A percentile compares a stretch with the other conserved stretches of the same genome.
phyloP scores from a whole-genome alignment of 2,329 filamentous ascomycete species.

The Microsporum audouinii region DNA sequence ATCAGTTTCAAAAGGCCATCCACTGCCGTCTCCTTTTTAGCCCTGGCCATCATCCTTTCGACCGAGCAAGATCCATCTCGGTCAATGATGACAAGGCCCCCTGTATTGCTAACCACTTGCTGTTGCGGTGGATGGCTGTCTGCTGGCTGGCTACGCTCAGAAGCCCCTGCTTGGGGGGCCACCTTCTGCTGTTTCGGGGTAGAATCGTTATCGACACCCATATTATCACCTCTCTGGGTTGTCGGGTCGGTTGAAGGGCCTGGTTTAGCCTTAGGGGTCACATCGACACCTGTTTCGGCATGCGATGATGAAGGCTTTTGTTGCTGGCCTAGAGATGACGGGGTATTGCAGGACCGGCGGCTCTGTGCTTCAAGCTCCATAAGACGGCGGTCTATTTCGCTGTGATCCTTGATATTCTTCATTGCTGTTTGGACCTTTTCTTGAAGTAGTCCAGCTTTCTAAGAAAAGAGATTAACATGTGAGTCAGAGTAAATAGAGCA shows the following conservation, averaged over 20 bases:
- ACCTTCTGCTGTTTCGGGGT: background rate
- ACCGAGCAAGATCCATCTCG: constrained; percentile 11
- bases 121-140: background rate
- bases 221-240: background rate
- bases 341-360: constrained; percentile 21
- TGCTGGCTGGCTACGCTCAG: background rate
- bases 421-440: constrained; percentile 31
- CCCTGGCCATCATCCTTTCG: constrained; percentile 17
- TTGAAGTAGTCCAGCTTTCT: constrained; percentile 33
- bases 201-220: background rate
- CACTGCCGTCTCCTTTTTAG: constrained; percentile 27
- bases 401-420: constrained; percentile 28
- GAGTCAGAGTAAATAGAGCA: background rate
- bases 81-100: constrained; percentile 10
- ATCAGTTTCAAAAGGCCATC: constrained; percentile 32
- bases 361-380: constrained; percentile 33
- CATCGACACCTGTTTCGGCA: background rate
- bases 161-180: background rate
- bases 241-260: background rate
- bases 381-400: constrained; percentile 29
- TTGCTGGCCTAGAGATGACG: background rate
- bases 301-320: background rate
- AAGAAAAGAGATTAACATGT: background rate
- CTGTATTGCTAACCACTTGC: background rate
- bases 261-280: background rate